These are phyloP conservation scores for Fusarium drepaniforme DNA, from an alignment of 2,329 filamentous ascomycete genomes.

Conservation along the genomic window DNA sequence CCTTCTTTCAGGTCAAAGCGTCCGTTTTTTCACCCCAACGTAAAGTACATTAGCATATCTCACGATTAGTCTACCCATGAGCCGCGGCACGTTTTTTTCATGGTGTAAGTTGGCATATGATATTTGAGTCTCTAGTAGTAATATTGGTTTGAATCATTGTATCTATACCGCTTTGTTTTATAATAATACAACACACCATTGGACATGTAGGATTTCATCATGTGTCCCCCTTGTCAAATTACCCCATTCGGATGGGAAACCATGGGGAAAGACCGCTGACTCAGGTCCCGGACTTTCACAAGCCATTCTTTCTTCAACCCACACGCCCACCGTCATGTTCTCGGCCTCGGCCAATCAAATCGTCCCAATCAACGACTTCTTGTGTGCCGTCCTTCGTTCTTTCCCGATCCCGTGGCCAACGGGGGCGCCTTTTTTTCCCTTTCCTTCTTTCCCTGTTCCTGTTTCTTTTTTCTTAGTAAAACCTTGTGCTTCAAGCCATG, in stretches of 20 bases:
- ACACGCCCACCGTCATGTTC: slow-evolving; percentile 32
- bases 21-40: slow-evolving; percentile 23
- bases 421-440: slow-evolving; percentile 9
- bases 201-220: neutral
- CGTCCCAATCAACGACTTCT: slow-evolving; percentile 21
- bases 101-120: neutral
- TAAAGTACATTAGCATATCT: slow-evolving; percentile 8
- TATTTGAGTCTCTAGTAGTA: neutral
- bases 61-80: neutral
- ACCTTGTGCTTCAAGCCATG: slow-evolving; percentile 10
- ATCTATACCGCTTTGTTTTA: neutral
- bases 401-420: slow-evolving; percentile 31
- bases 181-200: neutral
- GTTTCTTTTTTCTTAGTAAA: neutral
- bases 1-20: neutral
- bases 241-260: slow-evolving; percentile 2
- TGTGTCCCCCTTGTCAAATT: neutral
- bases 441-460: slow-evolving; percentile 16
- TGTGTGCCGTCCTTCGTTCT: slow-evolving; percentile 24
- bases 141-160: neutral
- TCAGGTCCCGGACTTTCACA: slow-evolving; percentile 41
- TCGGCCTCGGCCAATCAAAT: slow-evolving; percentile 34
- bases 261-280: slow-evolving; percentile 11
- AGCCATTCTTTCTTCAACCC: slow-evolving; percentile 26
- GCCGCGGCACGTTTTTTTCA: neutral